Evolutionary conservation across 2,329 filamentous ascomycete genomes (phyloP), one percentile per base, ranked within the genome.

Genomic region (Herpotrichia juniperi): DNA sequence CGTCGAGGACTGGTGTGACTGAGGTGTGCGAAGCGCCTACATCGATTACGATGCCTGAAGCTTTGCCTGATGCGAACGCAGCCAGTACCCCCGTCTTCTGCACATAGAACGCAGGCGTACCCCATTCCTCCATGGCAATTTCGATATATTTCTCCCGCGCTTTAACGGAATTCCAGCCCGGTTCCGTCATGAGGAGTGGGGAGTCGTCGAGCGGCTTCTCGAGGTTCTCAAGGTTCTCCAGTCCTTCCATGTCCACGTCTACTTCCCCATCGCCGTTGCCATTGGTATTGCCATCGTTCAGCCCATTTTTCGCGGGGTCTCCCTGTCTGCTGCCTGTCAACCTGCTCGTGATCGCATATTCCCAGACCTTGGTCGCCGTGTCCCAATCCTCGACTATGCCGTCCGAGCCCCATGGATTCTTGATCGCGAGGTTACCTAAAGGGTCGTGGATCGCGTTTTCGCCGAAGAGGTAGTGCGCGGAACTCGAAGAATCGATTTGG

Each of bases 321-420:
- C 85, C 86, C 40, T 86, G 85, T 63, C 86, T 87, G 48, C 87
- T 81, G 51, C 90, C 90, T 46, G 94, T 96, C 61, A 99, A 82
- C 58, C 92, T 87, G 63, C 91, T 92, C 53, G 93, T 90, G 58
- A 99, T 89, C 66, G 92, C 87, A 75, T 96, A 88, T 74, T 97
- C 93, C 93, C 93, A 99, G 50, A 97, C 78, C 72, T 88, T 88
- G 54, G 90, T 84, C 24, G 93, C 93, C 43, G 88, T 87, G 60
- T 99, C 94, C 94, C 94, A 99, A 74, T 99, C 93, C 74, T 97
- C 91, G 42, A 99, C 94, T 45, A 93, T 84, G 67, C 91, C 91
- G 66, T 97, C 93, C 65, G 85, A 84, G 67, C 87, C 87, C 85
- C 96, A 96, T 61, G 96, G 94, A 76, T 97, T 97, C 75, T 88